Evolutionary conservation across 2,329 filamentous ascomycete species (phyloP).

Genomic region (Cytospora schulzeri): DNA sequence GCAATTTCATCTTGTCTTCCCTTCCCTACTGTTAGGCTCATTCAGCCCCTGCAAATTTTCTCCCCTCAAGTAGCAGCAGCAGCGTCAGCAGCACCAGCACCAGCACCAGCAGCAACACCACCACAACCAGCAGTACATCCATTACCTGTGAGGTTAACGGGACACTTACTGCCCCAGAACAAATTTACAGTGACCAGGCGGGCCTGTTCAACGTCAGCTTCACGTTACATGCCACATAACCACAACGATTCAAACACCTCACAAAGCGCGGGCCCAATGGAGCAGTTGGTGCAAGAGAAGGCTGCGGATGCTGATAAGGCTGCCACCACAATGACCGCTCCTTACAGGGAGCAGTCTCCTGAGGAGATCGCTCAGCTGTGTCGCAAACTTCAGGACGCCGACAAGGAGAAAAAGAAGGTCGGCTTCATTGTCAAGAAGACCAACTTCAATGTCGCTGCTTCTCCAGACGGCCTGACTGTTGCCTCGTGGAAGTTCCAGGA

Average conservation of each 20-base stretch:
- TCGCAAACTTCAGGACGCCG: slow-evolving; percentile 59
- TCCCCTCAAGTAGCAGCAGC: neutral
- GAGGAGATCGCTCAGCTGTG: slow-evolving; percentile 69
- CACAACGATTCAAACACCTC: neutral
- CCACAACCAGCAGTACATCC: neutral
- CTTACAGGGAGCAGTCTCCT: slow-evolving; percentile 69
- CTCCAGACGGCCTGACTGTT: slow-evolving; percentile 66
- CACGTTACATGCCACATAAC: neutral
- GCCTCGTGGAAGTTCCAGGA: slow-evolving; percentile 94
- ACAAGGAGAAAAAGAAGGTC: slow-evolving; percentile 58
- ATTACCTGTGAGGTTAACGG: neutral
- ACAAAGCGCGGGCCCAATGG: slow-evolving; percentile 7
- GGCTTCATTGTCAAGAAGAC: slow-evolving; percentile 77
- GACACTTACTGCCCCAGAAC: neutral
- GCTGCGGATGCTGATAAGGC: slow-evolving; percentile 10
- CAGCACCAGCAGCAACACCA: neutral
- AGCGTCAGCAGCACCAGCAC: neutral
- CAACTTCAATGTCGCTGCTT: slow-evolving; percentile 69
- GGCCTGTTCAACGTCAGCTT: neutral
- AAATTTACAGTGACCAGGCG: neutral
- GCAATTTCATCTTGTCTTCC: neutral
- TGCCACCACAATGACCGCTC: slow-evolving; percentile 48
- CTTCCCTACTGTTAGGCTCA: neutral
- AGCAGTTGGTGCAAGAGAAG: slow-evolving; percentile 12
- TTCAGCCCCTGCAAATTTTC: neutral